Evolutionary conservation across 2,329 filamentous ascomycete species (phyloP).

Genomic region (Fulvia fulva): DNA sequence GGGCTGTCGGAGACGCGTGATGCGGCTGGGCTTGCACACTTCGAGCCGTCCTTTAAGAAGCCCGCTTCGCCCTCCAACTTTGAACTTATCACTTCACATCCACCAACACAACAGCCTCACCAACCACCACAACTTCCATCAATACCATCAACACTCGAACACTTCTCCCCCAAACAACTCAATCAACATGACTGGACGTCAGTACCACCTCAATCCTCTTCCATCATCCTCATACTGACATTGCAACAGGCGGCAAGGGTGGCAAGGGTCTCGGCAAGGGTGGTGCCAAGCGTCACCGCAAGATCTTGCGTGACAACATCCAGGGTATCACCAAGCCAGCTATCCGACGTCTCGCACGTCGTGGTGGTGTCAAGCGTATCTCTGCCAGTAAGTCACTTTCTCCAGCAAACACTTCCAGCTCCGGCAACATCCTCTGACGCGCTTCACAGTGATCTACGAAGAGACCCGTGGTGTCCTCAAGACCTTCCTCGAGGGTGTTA

Average conservation of each 20-base stretch:
- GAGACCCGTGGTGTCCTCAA: constrained; percentile 79
- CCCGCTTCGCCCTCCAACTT: background rate
- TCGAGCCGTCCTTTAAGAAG: constrained; percentile 2
- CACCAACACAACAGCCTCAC: constrained; percentile 23
- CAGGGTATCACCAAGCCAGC: constrained; percentile 84
- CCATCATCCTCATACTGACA: constrained; percentile 26
- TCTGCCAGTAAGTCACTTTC: constrained; percentile 67
- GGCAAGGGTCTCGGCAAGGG: constrained; percentile 98
- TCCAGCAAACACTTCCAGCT: background rate
- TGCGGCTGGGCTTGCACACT: background rate
- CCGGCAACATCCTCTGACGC: constrained; percentile 26
- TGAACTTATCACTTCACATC: constrained; percentile 21
- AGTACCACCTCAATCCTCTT: constrained; percentile 30
- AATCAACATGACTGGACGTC: constrained; percentile 51
- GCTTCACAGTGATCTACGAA: constrained; percentile 67
- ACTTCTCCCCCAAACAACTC: constrained; percentile 25
- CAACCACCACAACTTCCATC: constrained; percentile 24
- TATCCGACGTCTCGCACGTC: constrained; percentile 65
- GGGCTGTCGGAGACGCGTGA: background rate
- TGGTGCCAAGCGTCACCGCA: constrained; percentile 96
- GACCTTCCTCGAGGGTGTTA: constrained; percentile 79
- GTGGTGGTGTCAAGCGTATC: constrained; percentile 74
- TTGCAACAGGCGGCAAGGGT: constrained; percentile 74
- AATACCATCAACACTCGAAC: constrained; percentile 18
- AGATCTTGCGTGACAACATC: constrained; percentile 98